Conservation (phyloP, 352 stramenopile genomes). For the Phytophthora colocasiae region DNA sequence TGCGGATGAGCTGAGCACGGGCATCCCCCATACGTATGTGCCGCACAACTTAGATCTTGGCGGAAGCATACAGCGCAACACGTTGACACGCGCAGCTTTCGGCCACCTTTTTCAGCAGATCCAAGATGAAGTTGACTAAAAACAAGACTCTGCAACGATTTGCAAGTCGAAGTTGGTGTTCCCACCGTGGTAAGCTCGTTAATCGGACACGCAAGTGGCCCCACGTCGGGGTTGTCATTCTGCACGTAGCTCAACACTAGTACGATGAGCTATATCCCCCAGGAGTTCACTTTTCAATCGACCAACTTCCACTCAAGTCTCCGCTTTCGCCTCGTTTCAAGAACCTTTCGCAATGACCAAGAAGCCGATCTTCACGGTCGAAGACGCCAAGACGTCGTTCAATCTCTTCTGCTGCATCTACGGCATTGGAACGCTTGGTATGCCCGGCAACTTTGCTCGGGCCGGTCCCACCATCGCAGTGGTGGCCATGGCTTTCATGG, state of each 20-base stretch:
- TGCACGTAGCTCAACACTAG: not conserved
- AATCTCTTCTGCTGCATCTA: slow-evolving; percentile 33
- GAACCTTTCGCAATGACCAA: slow-evolving; percentile 14
- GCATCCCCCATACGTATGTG: not conserved
- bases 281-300: slow-evolving; percentile 22
- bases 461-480: slow-evolving; percentile 26
- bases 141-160: slow-evolving; percentile 8
- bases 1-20: slow-evolving; percentile 14
- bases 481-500: slow-evolving; percentile 33
- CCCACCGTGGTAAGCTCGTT: slow-evolving; percentile 23
- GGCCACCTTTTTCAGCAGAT: slow-evolving; percentile 24
- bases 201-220: slow-evolving; percentile 3
- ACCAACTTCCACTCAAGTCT: slow-evolving; percentile 13
- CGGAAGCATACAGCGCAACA: slow-evolving; percentile 12
- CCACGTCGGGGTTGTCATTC: slow-evolving; percentile 3
- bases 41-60: not conserved
- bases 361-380: slow-evolving; percentile 28
- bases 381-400: slow-evolving; percentile 35
- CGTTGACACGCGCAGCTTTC: slow-evolving; percentile 7
- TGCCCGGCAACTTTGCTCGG: slow-evolving; percentile 27
- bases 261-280: not conserved
- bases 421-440: slow-evolving; percentile 28
- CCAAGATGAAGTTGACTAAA: slow-evolving; percentile 8
- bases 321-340: not conserved
- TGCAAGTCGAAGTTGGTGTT: slow-evolving; percentile 12